A percentile compares a stretch with the other conserved stretches of the same genome.
phyloP scores from a whole-genome alignment of 1,284 basidiomycete genomes.

The Moesziomyces antarcticus region DNA sequence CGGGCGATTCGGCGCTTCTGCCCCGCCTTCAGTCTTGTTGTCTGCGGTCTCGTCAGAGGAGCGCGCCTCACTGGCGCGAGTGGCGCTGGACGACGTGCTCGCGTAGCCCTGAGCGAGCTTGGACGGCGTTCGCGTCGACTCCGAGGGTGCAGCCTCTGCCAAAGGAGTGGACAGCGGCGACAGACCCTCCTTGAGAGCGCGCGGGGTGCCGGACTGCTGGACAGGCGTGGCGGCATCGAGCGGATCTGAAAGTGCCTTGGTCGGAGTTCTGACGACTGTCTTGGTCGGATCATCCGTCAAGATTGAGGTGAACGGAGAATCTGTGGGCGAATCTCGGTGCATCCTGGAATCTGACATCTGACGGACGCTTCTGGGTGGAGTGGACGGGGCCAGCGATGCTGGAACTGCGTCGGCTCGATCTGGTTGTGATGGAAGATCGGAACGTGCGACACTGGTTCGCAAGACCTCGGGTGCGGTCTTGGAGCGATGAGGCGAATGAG shows the following conservation, averaged over 20 bases:
- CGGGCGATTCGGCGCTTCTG: constrained; percentile 25
- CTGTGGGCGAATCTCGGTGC: not conserved
- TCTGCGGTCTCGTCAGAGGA: not conserved
- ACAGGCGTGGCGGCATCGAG: constrained; percentile 16
- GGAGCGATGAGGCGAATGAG: constrained; percentile 25
- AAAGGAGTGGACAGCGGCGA: constrained; percentile 9
- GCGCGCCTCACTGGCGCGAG: not conserved
- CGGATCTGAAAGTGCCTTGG: constrained; percentile 26
- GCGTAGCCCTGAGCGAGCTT: constrained; percentile 16
- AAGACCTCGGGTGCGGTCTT: constrained; percentile 35
- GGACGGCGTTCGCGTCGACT: constrained; percentile 5
- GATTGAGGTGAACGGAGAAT: constrained; percentile 4
- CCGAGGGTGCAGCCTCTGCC: constrained; percentile 6
- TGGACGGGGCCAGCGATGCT: not conserved
- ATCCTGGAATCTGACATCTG: constrained; percentile 27
- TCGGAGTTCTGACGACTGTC: constrained; percentile 25
- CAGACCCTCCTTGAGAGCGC: not conserved
- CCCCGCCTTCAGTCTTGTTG: not conserved
- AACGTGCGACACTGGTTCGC: constrained; percentile 9
- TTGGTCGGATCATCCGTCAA: constrained; percentile 21
- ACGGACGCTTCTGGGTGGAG: constrained; percentile 1
- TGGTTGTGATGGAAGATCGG: constrained; percentile 16
- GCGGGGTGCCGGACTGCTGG: not conserved
- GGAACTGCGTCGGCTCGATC: constrained; percentile 10
- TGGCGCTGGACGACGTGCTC: not conserved